phyloP scores from a whole-genome alignment of 2,329 filamentous ascomycete genomes.

The Colletotrichum magnum region DNA sequence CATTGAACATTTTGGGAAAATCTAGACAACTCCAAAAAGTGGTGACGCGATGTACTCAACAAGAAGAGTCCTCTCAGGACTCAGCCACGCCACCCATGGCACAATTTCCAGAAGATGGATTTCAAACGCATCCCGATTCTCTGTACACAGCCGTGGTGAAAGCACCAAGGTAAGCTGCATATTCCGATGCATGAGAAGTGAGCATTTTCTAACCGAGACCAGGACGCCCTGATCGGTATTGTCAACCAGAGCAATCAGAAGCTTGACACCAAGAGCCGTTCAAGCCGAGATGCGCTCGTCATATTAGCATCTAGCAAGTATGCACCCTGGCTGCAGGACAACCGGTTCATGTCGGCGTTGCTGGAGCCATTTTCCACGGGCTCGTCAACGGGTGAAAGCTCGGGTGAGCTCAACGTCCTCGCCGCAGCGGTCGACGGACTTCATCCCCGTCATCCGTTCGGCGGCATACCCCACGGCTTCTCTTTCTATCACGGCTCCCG shows the following conservation, averaged over 20 bases:
- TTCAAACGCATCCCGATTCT: constrained; percentile 19
- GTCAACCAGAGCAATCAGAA: constrained; percentile 2
- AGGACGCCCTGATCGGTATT: constrained; percentile 19
- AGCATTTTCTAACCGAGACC: constrained; percentile 2
- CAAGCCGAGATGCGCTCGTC: constrained; percentile 58
- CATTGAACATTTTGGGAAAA: constrained; percentile 1
- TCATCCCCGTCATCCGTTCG: constrained; percentile 51
- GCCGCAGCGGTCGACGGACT: constrained; percentile 71
- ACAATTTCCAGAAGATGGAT: constrained; percentile 15
- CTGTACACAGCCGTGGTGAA: constrained; percentile 22
- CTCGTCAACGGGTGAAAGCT: not conserved
- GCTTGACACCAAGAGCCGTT: not conserved
- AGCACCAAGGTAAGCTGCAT: constrained; percentile 14
- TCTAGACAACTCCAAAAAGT: not conserved
- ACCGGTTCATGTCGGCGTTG: constrained; percentile 52
- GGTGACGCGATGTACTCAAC: constrained; percentile 25
- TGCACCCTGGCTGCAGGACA: constrained; percentile 62
- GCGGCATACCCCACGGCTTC: constrained; percentile 58
- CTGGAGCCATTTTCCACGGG: constrained; percentile 38
- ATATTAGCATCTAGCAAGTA: constrained; percentile 65
- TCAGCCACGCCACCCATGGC: not conserved
- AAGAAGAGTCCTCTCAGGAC: not conserved
- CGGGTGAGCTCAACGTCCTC: constrained; percentile 60
- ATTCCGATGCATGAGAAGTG: not conserved
- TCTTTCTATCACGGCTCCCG: constrained; percentile 64